These are phyloP conservation scores for Hsuehochloa calcarea DNA, from an alignment of 176 grass and related monocot species.

Conservation along the genomic window DNA sequence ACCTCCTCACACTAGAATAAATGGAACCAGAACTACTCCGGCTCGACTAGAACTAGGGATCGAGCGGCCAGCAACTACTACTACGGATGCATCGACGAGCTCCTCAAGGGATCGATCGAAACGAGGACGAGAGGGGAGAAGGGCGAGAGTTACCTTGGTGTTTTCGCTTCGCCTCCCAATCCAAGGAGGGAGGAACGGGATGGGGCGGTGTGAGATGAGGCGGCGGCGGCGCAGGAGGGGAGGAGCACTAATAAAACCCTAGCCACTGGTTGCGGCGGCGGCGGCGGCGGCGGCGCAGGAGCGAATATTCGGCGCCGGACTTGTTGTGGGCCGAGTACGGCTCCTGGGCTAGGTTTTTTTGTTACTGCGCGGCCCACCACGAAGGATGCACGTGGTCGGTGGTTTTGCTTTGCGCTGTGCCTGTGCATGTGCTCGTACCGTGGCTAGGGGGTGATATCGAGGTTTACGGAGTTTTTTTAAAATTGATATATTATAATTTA, in stretches of 20 bases:
- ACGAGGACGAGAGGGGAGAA: too few species aligned
- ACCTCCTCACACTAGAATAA: not conserved
- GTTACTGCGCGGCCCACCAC: too few species aligned
- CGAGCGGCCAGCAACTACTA: not conserved
- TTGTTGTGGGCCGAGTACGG: too few species aligned
- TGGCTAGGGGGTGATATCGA: too few species aligned
- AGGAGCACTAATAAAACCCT: constrained; percentile 7
- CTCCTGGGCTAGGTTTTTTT: too few species aligned
- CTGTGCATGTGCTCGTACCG: too few species aligned
- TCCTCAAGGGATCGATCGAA: not conserved
- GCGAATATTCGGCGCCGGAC: too few species aligned
- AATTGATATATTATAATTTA: too few species aligned
- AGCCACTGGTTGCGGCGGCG: not conserved
- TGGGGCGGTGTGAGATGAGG: not conserved
- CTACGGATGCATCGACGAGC: not conserved
- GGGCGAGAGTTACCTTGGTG: not conserved
- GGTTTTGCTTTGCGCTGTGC: too few species aligned
- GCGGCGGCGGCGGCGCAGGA: constrained; percentile 16
- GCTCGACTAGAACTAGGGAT: not conserved
- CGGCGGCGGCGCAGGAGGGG: not conserved
- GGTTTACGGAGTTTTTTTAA: too few species aligned
- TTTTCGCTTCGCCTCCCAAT: not conserved
- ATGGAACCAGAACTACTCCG: not conserved
- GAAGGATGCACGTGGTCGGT: too few species aligned
- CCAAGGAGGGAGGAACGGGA: not conserved